Conservation (phyloP, 495 filamentous ascomycete species). For the Penicillium cinerascens region DNA sequence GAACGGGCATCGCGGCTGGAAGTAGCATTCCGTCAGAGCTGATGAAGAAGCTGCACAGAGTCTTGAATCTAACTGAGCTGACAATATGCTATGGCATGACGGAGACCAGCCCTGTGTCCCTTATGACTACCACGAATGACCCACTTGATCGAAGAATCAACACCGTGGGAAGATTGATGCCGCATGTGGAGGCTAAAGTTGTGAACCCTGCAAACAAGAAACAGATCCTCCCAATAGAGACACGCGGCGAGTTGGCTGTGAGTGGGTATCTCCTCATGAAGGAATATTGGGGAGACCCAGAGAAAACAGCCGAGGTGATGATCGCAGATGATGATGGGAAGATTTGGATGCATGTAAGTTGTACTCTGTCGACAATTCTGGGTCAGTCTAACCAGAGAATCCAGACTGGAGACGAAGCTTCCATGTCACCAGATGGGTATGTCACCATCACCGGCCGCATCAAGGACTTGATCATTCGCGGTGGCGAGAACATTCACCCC, state of each 20-base stretch:
- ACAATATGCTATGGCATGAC: constrained; percentile 99
- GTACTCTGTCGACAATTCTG: not conserved
- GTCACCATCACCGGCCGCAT: constrained; percentile 71
- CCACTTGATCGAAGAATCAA: constrained; percentile 73
- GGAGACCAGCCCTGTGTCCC: constrained; percentile 87
- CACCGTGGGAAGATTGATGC: constrained; percentile 73
- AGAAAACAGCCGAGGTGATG: constrained; percentile 68
- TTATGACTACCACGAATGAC: constrained; percentile 85
- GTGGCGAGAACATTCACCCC: constrained; percentile 95
- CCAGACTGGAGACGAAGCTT: constrained; percentile 85
- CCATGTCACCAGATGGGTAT: constrained; percentile 68
- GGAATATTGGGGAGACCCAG: constrained; percentile 77
- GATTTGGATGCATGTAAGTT: constrained; percentile 65
- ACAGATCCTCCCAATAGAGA: constrained; percentile 57
- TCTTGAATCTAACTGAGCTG: constrained; percentile 76
- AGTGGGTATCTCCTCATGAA: constrained; percentile 88
- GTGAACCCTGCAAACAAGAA: constrained; percentile 60
- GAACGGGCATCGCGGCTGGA: constrained; percentile 92
- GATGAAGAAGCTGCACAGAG: constrained; percentile 74
- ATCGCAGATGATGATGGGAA: constrained; percentile 55
- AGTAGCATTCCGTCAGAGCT: constrained; percentile 76
- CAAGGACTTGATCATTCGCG: constrained; percentile 91
- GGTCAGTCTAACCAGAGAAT: constrained; percentile 6
- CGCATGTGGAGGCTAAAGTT: constrained; percentile 83
- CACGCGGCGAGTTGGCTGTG: constrained; percentile 78